A percentile compares a stretch with the other conserved stretches of the same genome.
These are phyloP conservation scores for Magnolia kwangsiensis DNA, from an alignment of 164 flowering plant genomes.

Conservation along the genomic window DNA sequence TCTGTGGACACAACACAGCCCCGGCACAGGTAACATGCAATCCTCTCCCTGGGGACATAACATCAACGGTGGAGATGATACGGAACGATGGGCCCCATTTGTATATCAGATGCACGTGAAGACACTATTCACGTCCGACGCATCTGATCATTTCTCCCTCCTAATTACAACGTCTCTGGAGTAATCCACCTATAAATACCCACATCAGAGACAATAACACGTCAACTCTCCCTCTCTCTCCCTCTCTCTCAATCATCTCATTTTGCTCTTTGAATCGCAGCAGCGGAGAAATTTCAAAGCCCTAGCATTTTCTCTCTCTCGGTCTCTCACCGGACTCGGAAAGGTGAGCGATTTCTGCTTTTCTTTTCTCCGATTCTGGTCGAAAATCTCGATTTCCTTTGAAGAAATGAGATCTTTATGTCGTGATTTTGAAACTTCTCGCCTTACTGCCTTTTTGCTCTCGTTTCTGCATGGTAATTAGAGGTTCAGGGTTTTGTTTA, in stretches of 20 bases:
- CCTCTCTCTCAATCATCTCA: background rate
- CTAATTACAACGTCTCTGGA: too few relatives aligned
- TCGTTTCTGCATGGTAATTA: background rate
- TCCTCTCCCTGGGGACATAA: too few relatives aligned
- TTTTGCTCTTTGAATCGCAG: background rate
- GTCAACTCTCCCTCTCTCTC: background rate
- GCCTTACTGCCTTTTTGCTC: background rate
- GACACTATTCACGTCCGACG: too few relatives aligned
- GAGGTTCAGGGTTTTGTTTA: background rate
- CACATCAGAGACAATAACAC: background rate
- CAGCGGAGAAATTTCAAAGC: background rate
- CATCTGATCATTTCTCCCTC: too few relatives aligned
- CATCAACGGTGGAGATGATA: too few relatives aligned
- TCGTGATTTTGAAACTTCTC: background rate
- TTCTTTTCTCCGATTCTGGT: background rate
- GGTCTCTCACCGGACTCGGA: too few relatives aligned
- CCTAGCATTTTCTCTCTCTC: background rate
- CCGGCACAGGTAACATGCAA: too few relatives aligned
- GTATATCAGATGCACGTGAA: too few relatives aligned
- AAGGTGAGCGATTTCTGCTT: background rate
- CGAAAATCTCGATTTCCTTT: background rate
- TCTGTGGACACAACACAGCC: too few relatives aligned
- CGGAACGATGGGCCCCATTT: too few relatives aligned
- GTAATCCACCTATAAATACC: background rate
- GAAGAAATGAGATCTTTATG: background rate